Conservation (phyloP, 179 eudicot genomes). For the Spergularia azorica region DNA sequence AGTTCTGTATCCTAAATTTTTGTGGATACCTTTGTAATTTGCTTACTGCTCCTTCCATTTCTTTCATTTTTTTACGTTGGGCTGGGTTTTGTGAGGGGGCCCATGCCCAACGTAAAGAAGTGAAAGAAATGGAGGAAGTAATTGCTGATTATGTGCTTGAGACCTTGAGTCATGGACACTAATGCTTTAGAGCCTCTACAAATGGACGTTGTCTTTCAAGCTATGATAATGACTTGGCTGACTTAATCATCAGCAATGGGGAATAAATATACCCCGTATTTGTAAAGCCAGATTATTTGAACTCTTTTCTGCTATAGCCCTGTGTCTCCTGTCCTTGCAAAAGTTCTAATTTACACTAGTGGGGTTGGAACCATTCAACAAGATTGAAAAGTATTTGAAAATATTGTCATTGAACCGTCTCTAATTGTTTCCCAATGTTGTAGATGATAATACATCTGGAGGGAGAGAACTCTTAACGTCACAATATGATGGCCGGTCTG, state of each 20-base stretch:
- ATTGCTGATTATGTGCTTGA: no score
- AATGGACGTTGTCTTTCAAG: background rate
- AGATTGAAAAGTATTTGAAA: background rate
- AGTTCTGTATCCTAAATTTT: no score
- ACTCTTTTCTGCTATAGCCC: background rate
- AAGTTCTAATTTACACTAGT: background rate
- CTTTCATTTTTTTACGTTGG: no score
- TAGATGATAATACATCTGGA: conserved; percentile 50
- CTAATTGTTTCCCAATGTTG: conserved; percentile 25
- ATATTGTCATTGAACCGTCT: background rate
- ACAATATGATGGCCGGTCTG: conserved; percentile 54
- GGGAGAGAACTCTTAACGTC: conserved; percentile 51
- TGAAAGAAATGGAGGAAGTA: no score
- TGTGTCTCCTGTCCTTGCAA: background rate
- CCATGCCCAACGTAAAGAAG: no score
- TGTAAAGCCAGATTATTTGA: background rate
- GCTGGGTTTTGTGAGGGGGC: no score
- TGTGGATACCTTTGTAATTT: no score
- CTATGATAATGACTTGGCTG: background rate
- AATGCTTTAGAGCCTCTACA: background rate
- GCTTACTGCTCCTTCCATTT: no score
- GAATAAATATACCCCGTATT: background rate
- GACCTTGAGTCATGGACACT: background rate
- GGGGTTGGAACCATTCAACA: background rate
- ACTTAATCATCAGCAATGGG: background rate